Evolutionary conservation across 106 monocot species (phyloP), one percentile per base, ranked within the genome.

Genomic region (Allium cepa): DNA sequence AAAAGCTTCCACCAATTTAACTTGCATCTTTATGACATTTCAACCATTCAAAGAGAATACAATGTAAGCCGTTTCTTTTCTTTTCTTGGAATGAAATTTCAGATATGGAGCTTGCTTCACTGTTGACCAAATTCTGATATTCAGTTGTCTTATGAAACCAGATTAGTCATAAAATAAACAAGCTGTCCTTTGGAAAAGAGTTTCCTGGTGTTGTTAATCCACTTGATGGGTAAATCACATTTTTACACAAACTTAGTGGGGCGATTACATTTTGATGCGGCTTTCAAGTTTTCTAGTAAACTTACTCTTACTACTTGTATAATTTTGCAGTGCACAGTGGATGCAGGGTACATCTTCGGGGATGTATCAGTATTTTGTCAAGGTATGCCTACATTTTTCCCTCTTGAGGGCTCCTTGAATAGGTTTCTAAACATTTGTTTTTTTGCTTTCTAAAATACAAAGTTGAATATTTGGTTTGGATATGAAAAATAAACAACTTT

Each of bases 111-210:
- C 36, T 36, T 36, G 36, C 36, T 36, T 36, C 36, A 36, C 36
- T 3, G 22, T 22, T 22, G 36, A 36, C 36, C 1, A 36, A 5
- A 36, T 36, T 36, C 36, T 36, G 36, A 36, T 36, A 36, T 36
- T 36, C 5, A 36, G 36, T 36, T 36, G 36, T 58, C 64, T 50
- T 49, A 56, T 26, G 69, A 68, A 49, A 70, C n/a, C 81, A 99
- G 97, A 85, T 92, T 72, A 99, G 87, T 64, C 97, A 99, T 77
- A 92, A 73, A 69, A 99, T 99, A 59, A 99, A 99, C 66, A 92
- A 99, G 47, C 74, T 99, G 16, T 87, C 97, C 36, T 99, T 99
- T 79, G 97, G 97, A 69, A 79, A 79, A 70, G 87, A 90, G 51
- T 99, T 90, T 60, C 97, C 97, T 60, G 97, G 97, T 81, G 89